Conservation (phyloP, 1,284 basidiomycete genomes). For the Puccinia triticina region DNA sequence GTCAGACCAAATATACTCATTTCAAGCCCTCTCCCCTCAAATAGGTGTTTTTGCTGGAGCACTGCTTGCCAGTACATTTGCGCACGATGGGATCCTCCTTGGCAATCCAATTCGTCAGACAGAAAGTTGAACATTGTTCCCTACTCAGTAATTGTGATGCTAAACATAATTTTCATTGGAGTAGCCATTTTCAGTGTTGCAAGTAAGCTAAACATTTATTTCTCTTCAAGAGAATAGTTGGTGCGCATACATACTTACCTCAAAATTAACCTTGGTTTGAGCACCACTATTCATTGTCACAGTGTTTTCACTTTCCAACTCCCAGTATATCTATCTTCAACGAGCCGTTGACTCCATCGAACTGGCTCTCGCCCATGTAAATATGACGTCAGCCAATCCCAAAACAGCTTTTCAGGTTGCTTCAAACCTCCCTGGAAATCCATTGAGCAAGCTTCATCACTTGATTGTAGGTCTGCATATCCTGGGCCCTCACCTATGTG, state of each 20-base stretch:
- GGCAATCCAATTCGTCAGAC: constrained; percentile 47
- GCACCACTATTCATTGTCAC: constrained; percentile 28
- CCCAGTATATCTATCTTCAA: constrained; percentile 35
- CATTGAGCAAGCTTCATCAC: constrained; percentile 34
- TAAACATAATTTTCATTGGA: constrained; percentile 44
- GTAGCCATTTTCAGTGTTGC: constrained; percentile 47
- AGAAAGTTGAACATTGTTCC: constrained; percentile 48
- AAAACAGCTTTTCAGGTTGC: constrained; percentile 19
- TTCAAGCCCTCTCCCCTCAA: not conserved
- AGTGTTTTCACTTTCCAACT: constrained; percentile 41
- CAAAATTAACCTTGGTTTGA: not conserved
- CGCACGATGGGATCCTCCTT: constrained; percentile 50
- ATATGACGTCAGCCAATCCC: constrained; percentile 8
- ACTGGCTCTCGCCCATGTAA: not conserved
- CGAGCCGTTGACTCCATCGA: constrained; percentile 44
- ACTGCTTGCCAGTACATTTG: constrained; percentile 51
- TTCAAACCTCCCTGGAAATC: constrained; percentile 33
- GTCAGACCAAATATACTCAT: not conserved
- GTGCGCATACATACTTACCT: not conserved
- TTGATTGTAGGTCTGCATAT: constrained; percentile 24
- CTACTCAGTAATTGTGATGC: constrained; percentile 38
- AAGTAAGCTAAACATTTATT: constrained; percentile 3
- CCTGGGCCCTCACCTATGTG: not conserved
- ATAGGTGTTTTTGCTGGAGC: constrained; percentile 51
- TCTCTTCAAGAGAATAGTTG: not conserved